phyloP scores from a whole-genome alignment of 495 filamentous ascomycete species.

The Pseudevernia furfuracea region DNA sequence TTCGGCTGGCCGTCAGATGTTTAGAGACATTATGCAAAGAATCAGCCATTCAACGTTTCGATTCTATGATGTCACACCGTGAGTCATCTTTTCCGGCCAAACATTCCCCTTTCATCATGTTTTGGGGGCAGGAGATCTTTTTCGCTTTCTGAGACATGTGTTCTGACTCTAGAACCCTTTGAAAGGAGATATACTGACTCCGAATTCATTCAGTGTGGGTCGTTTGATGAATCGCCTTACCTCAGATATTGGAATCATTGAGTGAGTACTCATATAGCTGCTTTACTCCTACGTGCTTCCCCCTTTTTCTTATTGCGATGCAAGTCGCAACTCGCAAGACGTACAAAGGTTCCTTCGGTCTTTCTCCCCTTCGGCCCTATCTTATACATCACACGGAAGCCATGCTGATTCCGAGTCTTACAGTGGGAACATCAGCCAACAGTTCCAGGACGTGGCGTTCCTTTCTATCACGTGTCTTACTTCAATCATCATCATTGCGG shows the following conservation, averaged over 20 bases:
- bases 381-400: neutral
- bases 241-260: constrained; percentile 74
- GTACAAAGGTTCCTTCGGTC: neutral
- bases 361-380: neutral
- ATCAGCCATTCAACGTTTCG: constrained; percentile 75
- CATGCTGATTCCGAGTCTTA: neutral
- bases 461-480: constrained; percentile 60
- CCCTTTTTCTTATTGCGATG: neutral
- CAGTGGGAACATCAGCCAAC: constrained; percentile 57
- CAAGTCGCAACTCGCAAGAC: neutral
- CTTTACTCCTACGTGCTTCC: neutral
- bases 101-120: too few species aligned
- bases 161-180: too few species aligned
- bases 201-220: too few species aligned
- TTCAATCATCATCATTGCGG: constrained; percentile 64
- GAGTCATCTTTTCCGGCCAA: too few species aligned
- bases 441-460: constrained; percentile 59
- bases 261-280: constrained; percentile 28
- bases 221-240: constrained; percentile 82
- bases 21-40: constrained; percentile 55
- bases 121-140: neutral
- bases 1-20: constrained; percentile 63
- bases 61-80: constrained; percentile 83
- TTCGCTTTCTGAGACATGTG: too few species aligned
- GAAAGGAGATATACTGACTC: too few species aligned